Conservation (phyloP, 257 asterid genomes). For the Ilex asprella region DNA sequence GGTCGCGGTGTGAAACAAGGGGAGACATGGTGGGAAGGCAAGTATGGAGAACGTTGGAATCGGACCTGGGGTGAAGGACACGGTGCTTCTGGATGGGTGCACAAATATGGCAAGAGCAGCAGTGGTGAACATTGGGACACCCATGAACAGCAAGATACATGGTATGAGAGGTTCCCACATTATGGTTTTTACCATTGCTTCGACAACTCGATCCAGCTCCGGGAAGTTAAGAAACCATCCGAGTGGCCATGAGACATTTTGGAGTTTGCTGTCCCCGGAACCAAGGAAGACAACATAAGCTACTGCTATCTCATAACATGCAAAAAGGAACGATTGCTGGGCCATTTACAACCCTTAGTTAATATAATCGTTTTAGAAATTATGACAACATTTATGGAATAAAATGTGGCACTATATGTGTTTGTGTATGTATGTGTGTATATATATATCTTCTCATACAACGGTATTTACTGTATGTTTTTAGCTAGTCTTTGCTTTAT, state of each 20-base stretch:
- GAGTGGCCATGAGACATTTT: constrained; percentile 36
- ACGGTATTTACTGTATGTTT: no score
- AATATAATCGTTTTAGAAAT: no score
- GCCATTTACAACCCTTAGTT: no score
- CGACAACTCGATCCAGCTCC: constrained; percentile 73
- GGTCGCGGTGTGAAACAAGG: constrained; percentile 81
- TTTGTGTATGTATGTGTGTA: no score
- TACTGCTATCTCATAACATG: background rate
- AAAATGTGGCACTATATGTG: no score
- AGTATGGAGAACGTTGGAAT: constrained; percentile 79
- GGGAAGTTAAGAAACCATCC: constrained; percentile 66
- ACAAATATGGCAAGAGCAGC: constrained; percentile 97
- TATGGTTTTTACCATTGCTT: constrained; percentile 88
- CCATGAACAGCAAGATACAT: constrained; percentile 63
- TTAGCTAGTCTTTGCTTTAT: no score
- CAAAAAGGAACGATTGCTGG: no score
- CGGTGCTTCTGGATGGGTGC: constrained; percentile 92
- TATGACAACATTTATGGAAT: no score
- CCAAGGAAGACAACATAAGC: background rate
- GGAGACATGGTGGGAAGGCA: constrained; percentile 96
- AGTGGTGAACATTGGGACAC: constrained; percentile 98
- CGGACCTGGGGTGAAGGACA: constrained; percentile 99
- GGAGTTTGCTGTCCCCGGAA: background rate
- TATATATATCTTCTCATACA: no score
- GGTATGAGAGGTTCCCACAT: constrained; percentile 91